These are phyloP conservation scores for Lachnellula willkommii DNA, from an alignment of 2,329 filamentous ascomycete genomes.

Conservation along the genomic window DNA sequence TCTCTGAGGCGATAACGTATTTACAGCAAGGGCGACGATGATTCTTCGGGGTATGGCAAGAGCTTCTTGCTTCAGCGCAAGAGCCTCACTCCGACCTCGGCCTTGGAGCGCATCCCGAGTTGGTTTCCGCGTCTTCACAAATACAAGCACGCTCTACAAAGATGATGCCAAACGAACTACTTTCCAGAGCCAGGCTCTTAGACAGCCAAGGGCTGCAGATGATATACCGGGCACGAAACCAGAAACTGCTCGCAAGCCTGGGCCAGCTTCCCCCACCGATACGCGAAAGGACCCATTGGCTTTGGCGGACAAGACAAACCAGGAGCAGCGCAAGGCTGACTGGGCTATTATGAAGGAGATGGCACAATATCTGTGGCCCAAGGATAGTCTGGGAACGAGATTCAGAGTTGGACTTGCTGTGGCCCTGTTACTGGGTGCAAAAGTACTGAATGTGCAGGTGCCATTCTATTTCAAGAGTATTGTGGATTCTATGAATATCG, in stretches of 20 bases:
- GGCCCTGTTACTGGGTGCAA: constrained; percentile 76
- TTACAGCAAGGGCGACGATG: constrained; percentile 20
- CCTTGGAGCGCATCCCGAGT: constrained; percentile 20
- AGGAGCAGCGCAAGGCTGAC: constrained; percentile 92
- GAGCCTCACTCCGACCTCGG: constrained; percentile 19
- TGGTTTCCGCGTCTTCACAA: constrained; percentile 29
- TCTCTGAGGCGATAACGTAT: constrained; percentile 15
- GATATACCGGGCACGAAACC: constrained; percentile 20
- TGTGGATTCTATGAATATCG: constrained; percentile 95
- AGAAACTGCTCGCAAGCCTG: constrained; percentile 21
- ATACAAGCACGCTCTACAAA: constrained; percentile 19
- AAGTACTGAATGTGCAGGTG: constrained; percentile 94
- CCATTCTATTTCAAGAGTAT: constrained; percentile 99
- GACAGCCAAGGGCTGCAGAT: constrained; percentile 17
- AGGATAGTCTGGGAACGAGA: constrained; percentile 76
- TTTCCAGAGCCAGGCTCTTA: constrained; percentile 19
- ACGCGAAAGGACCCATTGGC: constrained; percentile 52
- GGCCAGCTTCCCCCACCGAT: constrained; percentile 11
- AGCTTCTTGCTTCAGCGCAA: constrained; percentile 26
- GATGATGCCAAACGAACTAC: constrained; percentile 19
- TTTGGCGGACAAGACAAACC: constrained; percentile 60
- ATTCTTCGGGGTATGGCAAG: constrained; percentile 25
- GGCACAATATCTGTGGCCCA: constrained; percentile 93
- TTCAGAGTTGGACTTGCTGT: constrained; percentile 82
- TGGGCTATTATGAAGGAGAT: constrained; percentile 99